Evolutionary conservation across 345 rosid genomes (phyloP).

Genomic region (Lagerstroemia speciosa): DNA sequence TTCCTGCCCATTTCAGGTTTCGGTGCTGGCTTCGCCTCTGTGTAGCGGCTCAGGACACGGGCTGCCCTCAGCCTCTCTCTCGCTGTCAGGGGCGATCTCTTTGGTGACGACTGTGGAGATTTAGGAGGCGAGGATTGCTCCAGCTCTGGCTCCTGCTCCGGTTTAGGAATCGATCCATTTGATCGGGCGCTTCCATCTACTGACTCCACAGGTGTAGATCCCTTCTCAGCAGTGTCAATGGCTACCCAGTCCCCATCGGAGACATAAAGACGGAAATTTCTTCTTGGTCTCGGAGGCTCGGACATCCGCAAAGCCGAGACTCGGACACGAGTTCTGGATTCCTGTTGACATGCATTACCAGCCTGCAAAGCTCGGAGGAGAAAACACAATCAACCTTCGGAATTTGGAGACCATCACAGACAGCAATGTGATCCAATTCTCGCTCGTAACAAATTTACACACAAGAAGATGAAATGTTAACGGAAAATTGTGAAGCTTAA

Average conservation of each 20-base stretch:
- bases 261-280: conserved; percentile 24
- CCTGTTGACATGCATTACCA: not conserved
- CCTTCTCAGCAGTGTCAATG: conserved; percentile 15
- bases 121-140: conserved; percentile 1
- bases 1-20: conserved; percentile 64
- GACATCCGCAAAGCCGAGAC: conserved; percentile 6
- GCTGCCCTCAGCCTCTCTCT: conserved; percentile 84
- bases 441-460: no score
- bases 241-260: conserved; percentile 34
- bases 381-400: not conserved
- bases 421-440: no score
- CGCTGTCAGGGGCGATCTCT: conserved; percentile 59
- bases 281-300: conserved; percentile 19
- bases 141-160: conserved; percentile 9
- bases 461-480: no score
- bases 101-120: conserved; percentile 14
- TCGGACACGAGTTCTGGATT: not conserved
- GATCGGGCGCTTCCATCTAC: not conserved
- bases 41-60: conserved; percentile 54
- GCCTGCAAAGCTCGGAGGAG: not conserved
- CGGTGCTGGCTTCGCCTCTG: conserved; percentile 38
- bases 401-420: not conserved
- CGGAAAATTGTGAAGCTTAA: no score
- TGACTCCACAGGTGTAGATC: conserved; percentile 6
- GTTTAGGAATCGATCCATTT: conserved; percentile 28